A percentile compares a stretch with the other conserved stretches of the same genome.
Evolutionary conservation across 805 yeast species (phyloP).

Genomic region (Candida ipomoeae): DNA sequence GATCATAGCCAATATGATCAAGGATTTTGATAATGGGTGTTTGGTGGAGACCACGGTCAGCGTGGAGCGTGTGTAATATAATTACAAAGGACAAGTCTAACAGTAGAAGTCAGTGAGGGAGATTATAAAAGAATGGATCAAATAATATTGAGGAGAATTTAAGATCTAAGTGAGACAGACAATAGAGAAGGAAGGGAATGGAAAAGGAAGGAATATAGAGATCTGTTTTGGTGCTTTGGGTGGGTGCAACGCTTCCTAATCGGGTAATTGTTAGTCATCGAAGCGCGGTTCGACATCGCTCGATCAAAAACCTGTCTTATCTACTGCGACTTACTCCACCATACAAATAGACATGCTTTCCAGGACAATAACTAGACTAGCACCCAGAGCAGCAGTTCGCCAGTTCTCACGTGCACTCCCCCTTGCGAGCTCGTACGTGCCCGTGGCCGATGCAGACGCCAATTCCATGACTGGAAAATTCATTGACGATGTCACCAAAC

Average conservation of each 20-base stretch:
- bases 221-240: not conserved
- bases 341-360: not conserved
- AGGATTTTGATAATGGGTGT: constrained; percentile 20
- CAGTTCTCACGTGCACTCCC: not conserved
- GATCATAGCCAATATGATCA: constrained; percentile 35
- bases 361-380: not conserved
- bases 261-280: constrained; percentile 17
- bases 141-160: too few relatives aligned
- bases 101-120: too few relatives aligned
- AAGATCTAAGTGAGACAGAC: too few relatives aligned
- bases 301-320: not conserved
- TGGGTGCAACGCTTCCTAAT: constrained; percentile 6
- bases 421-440: constrained; percentile 7
- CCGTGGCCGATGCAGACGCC: constrained; percentile 29
- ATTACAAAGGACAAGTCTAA: not conserved
- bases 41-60: constrained; percentile 36
- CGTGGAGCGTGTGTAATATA: constrained; percentile 8
- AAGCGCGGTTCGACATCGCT: constrained; percentile 20
- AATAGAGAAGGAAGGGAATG: too few relatives aligned
- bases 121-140: too few relatives aligned
- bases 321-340: not conserved
- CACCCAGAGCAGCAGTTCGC: not conserved
- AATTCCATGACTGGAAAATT: constrained; percentile 34
- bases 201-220: too few relatives aligned
- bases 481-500: constrained; percentile 44